Conservation (phyloP, 2,329 filamentous ascomycete genomes). For the Trematosphaeria pertusa region DNA sequence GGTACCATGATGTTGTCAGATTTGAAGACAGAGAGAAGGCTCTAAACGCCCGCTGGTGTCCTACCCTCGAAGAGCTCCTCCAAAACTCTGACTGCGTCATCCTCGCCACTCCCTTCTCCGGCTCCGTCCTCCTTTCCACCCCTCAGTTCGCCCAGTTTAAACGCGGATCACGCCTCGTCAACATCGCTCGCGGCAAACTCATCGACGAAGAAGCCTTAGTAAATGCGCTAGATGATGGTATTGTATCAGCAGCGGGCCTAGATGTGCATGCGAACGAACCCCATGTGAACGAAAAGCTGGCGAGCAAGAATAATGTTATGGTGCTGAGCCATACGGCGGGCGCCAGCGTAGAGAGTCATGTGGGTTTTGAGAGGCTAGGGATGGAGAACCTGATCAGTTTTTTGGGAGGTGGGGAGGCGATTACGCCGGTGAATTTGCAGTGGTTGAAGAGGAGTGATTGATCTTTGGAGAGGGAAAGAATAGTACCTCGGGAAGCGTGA, state of each 20-base stretch:
- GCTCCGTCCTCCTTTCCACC: constrained; percentile 58
- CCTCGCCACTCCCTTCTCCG: constrained; percentile 65
- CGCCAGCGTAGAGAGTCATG: constrained; percentile 69
- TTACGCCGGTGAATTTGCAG: constrained; percentile 70
- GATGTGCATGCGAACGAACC: constrained; percentile 72
- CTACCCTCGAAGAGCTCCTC: constrained; percentile 61
- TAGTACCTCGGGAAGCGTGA: too few relatives aligned
- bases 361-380: constrained; percentile 70
- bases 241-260: constrained; percentile 62
- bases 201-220: constrained; percentile 71
- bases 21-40: constrained; percentile 55
- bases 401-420: constrained; percentile 57
- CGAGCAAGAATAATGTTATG: constrained; percentile 57
- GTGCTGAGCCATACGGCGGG: constrained; percentile 73
- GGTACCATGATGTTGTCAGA: constrained; percentile 67
- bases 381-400: constrained; percentile 72
- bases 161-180: constrained; percentile 66
- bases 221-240: constrained; percentile 62
- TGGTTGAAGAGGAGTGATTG: constrained; percentile 52
- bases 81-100: constrained; percentile 65
- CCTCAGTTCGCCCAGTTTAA: constrained; percentile 60
- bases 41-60: constrained; percentile 62
- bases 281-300: constrained; percentile 57
- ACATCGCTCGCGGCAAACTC: constrained; percentile 69
- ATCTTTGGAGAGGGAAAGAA: too few relatives aligned